These are phyloP conservation scores for Tetracentron sinense DNA, from an alignment of 164 flowering plant genomes.

Conservation along the genomic window DNA sequence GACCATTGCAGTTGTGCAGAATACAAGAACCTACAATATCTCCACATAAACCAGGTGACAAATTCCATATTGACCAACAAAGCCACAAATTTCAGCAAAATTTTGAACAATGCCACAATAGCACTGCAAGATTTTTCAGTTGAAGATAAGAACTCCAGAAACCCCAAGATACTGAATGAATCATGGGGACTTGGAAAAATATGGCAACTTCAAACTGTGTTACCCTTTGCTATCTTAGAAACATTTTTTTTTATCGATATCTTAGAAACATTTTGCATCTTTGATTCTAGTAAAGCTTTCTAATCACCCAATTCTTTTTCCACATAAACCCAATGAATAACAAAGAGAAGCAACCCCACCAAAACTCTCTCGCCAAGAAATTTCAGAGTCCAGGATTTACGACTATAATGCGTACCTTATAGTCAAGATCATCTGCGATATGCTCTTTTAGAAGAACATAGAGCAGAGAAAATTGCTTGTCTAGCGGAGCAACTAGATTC, in stretches of 20 bases:
- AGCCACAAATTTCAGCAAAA: background rate
- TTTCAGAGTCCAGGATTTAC: background rate
- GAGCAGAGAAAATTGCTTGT: slow-evolving; percentile 66
- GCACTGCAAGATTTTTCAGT: background rate
- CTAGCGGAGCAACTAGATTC: slow-evolving; percentile 76
- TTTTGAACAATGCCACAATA: too few relatives aligned
- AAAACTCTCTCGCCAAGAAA: background rate
- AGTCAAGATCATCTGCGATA: slow-evolving; percentile 78
- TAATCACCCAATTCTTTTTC: background rate
- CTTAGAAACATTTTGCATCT: too few relatives aligned
- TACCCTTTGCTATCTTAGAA: background rate
- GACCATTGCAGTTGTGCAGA: slow-evolving; percentile 98
- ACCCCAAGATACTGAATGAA: background rate
- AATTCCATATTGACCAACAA: background rate
- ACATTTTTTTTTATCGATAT: background rate
- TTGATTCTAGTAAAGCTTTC: too few relatives aligned
- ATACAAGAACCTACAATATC: slow-evolving; percentile 73
- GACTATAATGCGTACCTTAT: slow-evolving; percentile 54
- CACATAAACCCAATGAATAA: background rate
- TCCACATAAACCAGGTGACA: slow-evolving; percentile 7
- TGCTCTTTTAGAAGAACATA: slow-evolving; percentile 78
- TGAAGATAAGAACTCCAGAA: too few relatives aligned
- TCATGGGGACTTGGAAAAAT: background rate
- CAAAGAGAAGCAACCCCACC: background rate
- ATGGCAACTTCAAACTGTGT: background rate